phyloP scores from a whole-genome alignment of 352 stramenopile species.

The Plasmopara muralis region DNA sequence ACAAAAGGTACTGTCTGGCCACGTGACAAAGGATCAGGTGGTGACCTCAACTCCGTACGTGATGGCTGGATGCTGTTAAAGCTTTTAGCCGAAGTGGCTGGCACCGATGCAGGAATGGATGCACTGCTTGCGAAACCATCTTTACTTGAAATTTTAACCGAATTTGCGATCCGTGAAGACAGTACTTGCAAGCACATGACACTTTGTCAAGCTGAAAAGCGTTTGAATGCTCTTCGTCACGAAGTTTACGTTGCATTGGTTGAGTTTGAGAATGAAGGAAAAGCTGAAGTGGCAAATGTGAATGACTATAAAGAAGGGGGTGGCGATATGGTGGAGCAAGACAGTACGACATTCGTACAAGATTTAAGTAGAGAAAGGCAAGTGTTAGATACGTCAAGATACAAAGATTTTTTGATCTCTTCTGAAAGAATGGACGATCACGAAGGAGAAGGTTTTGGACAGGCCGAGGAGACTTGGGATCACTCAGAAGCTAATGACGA shows the following conservation, averaged over 20 bases:
- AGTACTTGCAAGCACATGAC: slow-evolving; percentile 24
- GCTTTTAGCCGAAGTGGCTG: slow-evolving; percentile 16
- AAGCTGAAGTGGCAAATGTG: slow-evolving; percentile 18
- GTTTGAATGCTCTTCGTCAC: slow-evolving; percentile 34
- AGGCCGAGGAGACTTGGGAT: slow-evolving; percentile 12
- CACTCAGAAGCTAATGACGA: slow-evolving; percentile 10
- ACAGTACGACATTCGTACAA: neutral
- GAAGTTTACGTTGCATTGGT: slow-evolving; percentile 40
- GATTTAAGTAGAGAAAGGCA: slow-evolving; percentile 1
- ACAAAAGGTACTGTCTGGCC: neutral
- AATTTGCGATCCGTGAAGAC: slow-evolving; percentile 17
- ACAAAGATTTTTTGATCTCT: slow-evolving; percentile 3
- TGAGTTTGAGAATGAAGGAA: slow-evolving; percentile 26
- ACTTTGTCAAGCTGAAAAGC: slow-evolving; percentile 30
- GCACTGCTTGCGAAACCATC: slow-evolving; percentile 12
- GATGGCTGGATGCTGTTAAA: slow-evolving; percentile 20
- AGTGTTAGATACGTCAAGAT: slow-evolving; percentile 1
- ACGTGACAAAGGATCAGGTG: neutral
- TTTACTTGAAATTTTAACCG: slow-evolving; percentile 12
- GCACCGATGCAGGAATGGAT: slow-evolving; percentile 4
- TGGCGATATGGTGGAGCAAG: neutral
- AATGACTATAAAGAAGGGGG: neutral
- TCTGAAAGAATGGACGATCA: neutral
- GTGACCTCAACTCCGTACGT: slow-evolving; percentile 6
- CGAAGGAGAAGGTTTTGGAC: slow-evolving; percentile 5